A percentile compares a stretch with the other conserved stretches of the same genome.
These are phyloP conservation scores for Diutina mesorugosa DNA, from an alignment of 1,139 yeast species.

Conservation along the genomic window DNA sequence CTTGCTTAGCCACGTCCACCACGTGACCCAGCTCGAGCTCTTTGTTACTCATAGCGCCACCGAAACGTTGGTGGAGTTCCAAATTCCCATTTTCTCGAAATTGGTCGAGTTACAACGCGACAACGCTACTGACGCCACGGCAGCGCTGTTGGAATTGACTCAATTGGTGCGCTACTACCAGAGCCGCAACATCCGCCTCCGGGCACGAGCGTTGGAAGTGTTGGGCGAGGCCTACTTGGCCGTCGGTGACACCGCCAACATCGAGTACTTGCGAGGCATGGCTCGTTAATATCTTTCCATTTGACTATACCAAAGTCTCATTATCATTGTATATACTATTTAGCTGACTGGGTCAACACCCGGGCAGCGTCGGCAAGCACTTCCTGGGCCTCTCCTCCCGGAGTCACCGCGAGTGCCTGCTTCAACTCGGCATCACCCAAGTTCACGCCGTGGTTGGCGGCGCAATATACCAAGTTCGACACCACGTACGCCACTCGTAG, in stretches of 20 bases:
- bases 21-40: not conserved
- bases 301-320: too few species aligned
- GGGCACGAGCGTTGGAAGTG: not conserved
- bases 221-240: not conserved
- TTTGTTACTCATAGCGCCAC: not conserved
- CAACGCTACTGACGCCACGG: not conserved
- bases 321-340: not conserved
- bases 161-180: not conserved
- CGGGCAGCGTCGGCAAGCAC: not conserved
- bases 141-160: not conserved
- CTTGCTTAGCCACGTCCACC: not conserved
- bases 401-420: not conserved
- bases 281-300: not conserved
- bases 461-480: conserved; percentile 17
- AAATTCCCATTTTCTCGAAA: not conserved
- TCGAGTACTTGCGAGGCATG: not conserved
- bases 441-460: conserved; percentile 6
- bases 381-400: not conserved
- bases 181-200: not conserved
- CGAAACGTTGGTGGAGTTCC: not conserved
- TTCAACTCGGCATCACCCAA: not conserved
- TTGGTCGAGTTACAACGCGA: not conserved
- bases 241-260: not conserved
- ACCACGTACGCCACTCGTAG: conserved; percentile 16
- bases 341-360: not conserved